Conservation (phyloP, 116 monocot genomes). For the Iris pallida region DNA sequence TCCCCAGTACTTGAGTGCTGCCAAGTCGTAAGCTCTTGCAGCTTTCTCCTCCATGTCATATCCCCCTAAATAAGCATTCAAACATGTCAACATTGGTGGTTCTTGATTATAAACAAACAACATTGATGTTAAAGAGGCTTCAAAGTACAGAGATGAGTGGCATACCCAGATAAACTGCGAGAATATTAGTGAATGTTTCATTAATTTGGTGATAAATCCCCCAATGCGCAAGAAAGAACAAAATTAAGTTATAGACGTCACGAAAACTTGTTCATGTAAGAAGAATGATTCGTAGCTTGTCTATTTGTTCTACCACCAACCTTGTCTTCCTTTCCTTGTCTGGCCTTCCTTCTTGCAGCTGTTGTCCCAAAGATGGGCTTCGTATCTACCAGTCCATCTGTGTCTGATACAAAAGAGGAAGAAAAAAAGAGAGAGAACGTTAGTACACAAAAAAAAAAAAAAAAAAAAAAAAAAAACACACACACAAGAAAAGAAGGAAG, state of each 20-base stretch:
- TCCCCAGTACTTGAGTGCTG: slow-evolving; percentile 97
- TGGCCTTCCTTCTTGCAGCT: slow-evolving; percentile 99
- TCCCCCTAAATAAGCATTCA: slow-evolving; percentile 44
- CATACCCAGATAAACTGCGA: slow-evolving; percentile 81
- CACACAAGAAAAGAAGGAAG: neutral
- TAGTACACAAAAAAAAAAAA: neutral
- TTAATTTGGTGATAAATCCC: slow-evolving; percentile 2
- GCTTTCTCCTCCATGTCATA: slow-evolving; percentile 99
- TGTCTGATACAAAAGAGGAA: slow-evolving; percentile 46
- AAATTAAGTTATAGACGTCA: slow-evolving; percentile 4
- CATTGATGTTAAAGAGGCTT: neutral
- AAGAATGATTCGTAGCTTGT: neutral
- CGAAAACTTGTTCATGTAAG: neutral
- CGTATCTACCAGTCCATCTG: slow-evolving; percentile 99
- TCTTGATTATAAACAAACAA: neutral
- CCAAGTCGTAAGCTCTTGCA: slow-evolving; percentile 94
- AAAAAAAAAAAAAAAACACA: slow-evolving; percentile 3
- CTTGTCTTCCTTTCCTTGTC: slow-evolving; percentile 98
- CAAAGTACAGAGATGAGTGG: neutral
- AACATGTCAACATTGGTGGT: neutral
- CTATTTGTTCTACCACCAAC: slow-evolving; percentile 26
- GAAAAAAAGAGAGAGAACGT: slow-evolving; percentile 2
- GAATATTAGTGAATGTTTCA: slow-evolving; percentile 16
- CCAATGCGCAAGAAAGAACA: slow-evolving; percentile 19
- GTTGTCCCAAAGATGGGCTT: slow-evolving; percentile 99